Evolutionary conservation across 2,329 filamentous ascomycete species (phyloP).

Genomic region (Penicillium sp.): DNA sequence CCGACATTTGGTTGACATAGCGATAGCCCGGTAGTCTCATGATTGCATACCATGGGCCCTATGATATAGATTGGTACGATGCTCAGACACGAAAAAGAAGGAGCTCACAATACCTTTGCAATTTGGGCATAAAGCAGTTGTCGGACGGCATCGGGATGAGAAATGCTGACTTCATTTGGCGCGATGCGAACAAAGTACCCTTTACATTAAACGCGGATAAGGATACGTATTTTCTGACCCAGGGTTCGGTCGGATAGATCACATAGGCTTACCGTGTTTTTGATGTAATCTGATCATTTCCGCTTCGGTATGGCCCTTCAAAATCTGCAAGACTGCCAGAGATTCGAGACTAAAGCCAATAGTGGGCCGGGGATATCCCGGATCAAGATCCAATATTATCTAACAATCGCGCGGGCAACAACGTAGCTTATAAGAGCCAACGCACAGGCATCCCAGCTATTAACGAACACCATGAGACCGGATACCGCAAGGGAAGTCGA

Average conservation of each 20-base stretch:
- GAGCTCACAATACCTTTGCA: constrained; percentile 22
- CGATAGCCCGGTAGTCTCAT: constrained; percentile 43
- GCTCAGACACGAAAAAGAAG: too few species aligned
- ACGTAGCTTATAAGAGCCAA: too few species aligned
- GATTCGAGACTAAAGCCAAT: constrained; percentile 39
- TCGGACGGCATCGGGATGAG: constrained; percentile 43
- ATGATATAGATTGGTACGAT: neutral
- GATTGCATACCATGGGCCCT: constrained; percentile 40
- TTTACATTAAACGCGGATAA: too few species aligned
- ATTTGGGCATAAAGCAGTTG: constrained; percentile 36
- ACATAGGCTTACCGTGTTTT: too few species aligned
- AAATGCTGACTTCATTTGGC: constrained; percentile 47
- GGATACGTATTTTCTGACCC: too few species aligned
- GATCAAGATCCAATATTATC: constrained; percentile 51
- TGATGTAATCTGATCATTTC: constrained; percentile 40
- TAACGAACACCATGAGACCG: too few species aligned
- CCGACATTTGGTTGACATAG: constrained; percentile 44
- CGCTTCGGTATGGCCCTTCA: constrained; percentile 41
- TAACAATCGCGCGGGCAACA: constrained; percentile 2
- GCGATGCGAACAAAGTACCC: constrained; percentile 47
- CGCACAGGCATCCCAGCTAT: too few species aligned
- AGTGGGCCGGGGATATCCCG: constrained; percentile 46
- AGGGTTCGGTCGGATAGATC: too few species aligned
- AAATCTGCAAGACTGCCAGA: constrained; percentile 44
- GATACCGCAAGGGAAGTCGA: too few species aligned